A percentile compares a stretch with the other conserved stretches of the same genome.
These are phyloP conservation scores for Euryodendron excelsum DNA, from an alignment of 148 eudicot genomes.

Conservation along the genomic window DNA sequence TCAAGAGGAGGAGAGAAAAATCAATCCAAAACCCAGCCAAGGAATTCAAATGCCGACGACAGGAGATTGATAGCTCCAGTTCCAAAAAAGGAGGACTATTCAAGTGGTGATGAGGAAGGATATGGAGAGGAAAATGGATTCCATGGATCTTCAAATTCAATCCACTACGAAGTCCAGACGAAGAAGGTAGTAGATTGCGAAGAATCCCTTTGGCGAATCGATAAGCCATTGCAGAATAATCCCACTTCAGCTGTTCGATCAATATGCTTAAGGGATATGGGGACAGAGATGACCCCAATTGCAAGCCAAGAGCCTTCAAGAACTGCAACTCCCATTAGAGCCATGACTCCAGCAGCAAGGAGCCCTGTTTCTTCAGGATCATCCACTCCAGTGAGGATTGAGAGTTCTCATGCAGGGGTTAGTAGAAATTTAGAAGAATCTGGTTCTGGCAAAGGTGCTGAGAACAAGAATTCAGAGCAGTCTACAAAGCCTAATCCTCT, in stretches of 20 bases:
- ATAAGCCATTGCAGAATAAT: slow-evolving; percentile 39
- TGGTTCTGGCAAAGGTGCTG: slow-evolving; percentile 20
- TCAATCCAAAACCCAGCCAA: slow-evolving; percentile 52
- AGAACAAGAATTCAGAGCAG: slow-evolving; percentile 21
- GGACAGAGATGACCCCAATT: slow-evolving; percentile 95
- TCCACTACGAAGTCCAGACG: slow-evolving; percentile 55
- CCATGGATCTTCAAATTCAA: not conserved
- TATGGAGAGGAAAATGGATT: slow-evolving; percentile 29
- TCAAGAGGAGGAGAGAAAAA: slow-evolving; percentile 76
- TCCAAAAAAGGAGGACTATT: slow-evolving; percentile 56
- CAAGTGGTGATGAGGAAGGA: slow-evolving; percentile 47
- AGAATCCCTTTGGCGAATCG: slow-evolving; percentile 64
- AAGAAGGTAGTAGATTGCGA: slow-evolving; percentile 80
- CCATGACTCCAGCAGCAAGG: slow-evolving; percentile 64
- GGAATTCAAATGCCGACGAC: slow-evolving; percentile 95
- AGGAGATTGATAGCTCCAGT: slow-evolving; percentile 71
- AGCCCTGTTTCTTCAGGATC: slow-evolving; percentile 74
- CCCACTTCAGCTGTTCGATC: slow-evolving; percentile 49
- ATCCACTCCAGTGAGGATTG: slow-evolving; percentile 61
- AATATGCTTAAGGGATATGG: slow-evolving; percentile 93
- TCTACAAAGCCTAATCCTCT: slow-evolving; percentile 47
- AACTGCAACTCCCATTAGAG: slow-evolving; percentile 76
- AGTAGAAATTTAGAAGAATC: slow-evolving; percentile 31
- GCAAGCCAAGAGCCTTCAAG: slow-evolving; percentile 93
- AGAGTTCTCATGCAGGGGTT: slow-evolving; percentile 11